Percentiles rank a stretch among this genome's conserved stretches.
Conservation (phyloP, 768 basidiomycete genomes). For the Termitomyces sp. region DNA sequence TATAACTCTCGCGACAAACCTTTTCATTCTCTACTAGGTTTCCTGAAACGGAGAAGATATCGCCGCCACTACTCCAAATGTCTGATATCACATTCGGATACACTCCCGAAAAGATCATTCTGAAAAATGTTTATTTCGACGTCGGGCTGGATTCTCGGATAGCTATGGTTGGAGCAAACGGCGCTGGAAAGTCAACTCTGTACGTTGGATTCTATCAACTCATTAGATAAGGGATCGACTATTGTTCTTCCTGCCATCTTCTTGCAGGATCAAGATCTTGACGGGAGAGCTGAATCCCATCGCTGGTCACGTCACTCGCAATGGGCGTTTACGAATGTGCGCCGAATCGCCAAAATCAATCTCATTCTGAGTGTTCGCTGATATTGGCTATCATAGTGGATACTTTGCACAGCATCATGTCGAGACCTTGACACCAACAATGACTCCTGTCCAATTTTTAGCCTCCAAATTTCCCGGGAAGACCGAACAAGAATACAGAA, state of each 20-base stretch:
- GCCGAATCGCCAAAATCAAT: conserved; percentile 25
- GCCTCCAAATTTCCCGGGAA: conserved; percentile 90
- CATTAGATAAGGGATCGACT: neutral
- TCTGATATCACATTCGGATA: conserved; percentile 92
- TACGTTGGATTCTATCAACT: conserved; percentile 25
- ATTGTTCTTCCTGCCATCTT: neutral
- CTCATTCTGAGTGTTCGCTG: neutral
- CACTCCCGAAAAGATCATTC: conserved; percentile 62
- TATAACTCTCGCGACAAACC: neutral
- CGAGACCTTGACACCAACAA: conserved; percentile 74
- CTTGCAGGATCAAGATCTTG: conserved; percentile 78
- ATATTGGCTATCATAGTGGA: conserved; percentile 42
- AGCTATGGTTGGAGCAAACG: conserved; percentile 92
- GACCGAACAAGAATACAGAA: conserved; percentile 92
- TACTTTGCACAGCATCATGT: conserved; percentile 97
- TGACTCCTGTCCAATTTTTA: conserved; percentile 93
- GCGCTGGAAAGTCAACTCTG: conserved; percentile 95
- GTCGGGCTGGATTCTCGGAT: conserved; percentile 93
- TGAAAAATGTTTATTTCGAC: conserved; percentile 82
- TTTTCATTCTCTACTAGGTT: conserved; percentile 42
- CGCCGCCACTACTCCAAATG: conserved; percentile 91
- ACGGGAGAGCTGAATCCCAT: conserved; percentile 77
- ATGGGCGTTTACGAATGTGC: conserved; percentile 87
- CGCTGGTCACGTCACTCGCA: conserved; percentile 78
- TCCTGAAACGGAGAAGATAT: conserved; percentile 96